These are phyloP conservation scores for Claviceps capensis DNA, from an alignment of 2,329 filamentous ascomycete species.

Conservation along the genomic window DNA sequence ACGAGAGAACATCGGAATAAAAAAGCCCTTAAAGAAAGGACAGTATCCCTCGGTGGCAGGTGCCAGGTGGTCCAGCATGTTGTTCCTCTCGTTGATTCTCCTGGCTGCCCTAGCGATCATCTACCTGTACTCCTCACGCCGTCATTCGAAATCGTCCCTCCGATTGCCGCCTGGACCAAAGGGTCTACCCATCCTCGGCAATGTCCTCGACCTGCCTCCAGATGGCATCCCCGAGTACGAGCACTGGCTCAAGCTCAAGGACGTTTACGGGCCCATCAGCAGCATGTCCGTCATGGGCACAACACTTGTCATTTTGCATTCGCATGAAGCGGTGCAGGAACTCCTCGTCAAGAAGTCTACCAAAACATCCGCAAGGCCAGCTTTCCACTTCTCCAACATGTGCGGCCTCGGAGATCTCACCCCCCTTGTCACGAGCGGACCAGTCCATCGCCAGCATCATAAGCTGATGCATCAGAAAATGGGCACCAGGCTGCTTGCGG, in stretches of 20 bases:
- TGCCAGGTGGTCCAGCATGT: not conserved
- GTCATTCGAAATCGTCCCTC: not conserved
- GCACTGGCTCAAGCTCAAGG: slow-evolving; percentile 6
- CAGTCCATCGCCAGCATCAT: not conserved
- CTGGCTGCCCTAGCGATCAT: not conserved
- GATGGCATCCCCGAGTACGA: not conserved
- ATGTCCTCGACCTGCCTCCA: slow-evolving; percentile 3
- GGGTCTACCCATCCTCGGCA: slow-evolving; percentile 5
- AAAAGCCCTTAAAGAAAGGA: not conserved
- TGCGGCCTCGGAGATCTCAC: not conserved
- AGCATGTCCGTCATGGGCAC: slow-evolving; percentile 25
- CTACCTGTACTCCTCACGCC: not conserved
- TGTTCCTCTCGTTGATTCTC: not conserved
- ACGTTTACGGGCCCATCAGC: slow-evolving; percentile 28
- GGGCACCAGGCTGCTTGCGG: not conserved
- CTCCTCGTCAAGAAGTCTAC: slow-evolving; percentile 22
- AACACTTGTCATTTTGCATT: slow-evolving; percentile 28
- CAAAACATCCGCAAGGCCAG: slow-evolving; percentile 22
- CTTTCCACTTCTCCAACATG: not conserved
- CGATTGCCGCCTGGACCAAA: slow-evolving; percentile 6
- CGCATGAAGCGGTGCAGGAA: slow-evolving; percentile 20
- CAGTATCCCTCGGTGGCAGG: no score
- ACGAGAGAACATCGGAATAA: no score
- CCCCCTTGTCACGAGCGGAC: not conserved
- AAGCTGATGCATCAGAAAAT: not conserved